Evolutionary conservation across 2,329 filamentous ascomycete species (phyloP).

Genomic region (Colletotrichum sp.): DNA sequence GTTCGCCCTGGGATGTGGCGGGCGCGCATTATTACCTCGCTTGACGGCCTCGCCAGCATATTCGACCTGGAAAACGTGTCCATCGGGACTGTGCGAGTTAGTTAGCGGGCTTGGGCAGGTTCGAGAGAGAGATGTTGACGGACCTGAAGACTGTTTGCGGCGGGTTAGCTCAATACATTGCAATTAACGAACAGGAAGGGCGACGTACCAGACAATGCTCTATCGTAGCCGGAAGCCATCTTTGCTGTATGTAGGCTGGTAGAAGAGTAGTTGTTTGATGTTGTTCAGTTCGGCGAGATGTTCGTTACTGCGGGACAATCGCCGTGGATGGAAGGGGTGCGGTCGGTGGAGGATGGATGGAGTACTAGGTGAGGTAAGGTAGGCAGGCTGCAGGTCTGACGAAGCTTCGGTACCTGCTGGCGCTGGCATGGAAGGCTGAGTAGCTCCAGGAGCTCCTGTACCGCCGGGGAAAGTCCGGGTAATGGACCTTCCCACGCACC

Average conservation of each 20-base stretch:
- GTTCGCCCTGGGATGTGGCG: constrained; percentile 17
- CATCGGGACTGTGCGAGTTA: constrained; percentile 82
- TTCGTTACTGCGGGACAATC: constrained; percentile 9
- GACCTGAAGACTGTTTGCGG: constrained; percentile 79
- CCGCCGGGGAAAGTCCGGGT: constrained; percentile 19
- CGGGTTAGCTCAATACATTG: constrained; percentile 41
- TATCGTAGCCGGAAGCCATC: constrained; percentile 97
- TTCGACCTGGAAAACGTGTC: constrained; percentile 99
- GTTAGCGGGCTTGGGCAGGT: constrained; percentile 26
- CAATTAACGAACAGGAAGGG: constrained; percentile 33
- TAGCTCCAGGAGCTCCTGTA: constrained; percentile 21
- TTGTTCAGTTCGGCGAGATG: background rate
- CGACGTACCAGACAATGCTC: constrained; percentile 91
- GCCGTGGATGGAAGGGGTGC: constrained; percentile 14
- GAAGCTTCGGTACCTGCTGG: constrained; percentile 27
- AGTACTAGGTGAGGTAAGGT: constrained; percentile 9
- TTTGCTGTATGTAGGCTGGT: constrained; percentile 18
- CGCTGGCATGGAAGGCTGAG: constrained; percentile 20
- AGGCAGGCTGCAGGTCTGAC: constrained; percentile 33
- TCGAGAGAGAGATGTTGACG: constrained; percentile 28
- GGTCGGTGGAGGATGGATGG: constrained; percentile 16
- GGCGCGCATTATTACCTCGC: constrained; percentile 68
- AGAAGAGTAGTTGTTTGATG: background rate
- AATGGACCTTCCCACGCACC: background rate
- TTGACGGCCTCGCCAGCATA: constrained; percentile 99